phyloP scores from a whole-genome alignment of 441 rosid genomes.

The Aquilaria agallochum region DNA sequence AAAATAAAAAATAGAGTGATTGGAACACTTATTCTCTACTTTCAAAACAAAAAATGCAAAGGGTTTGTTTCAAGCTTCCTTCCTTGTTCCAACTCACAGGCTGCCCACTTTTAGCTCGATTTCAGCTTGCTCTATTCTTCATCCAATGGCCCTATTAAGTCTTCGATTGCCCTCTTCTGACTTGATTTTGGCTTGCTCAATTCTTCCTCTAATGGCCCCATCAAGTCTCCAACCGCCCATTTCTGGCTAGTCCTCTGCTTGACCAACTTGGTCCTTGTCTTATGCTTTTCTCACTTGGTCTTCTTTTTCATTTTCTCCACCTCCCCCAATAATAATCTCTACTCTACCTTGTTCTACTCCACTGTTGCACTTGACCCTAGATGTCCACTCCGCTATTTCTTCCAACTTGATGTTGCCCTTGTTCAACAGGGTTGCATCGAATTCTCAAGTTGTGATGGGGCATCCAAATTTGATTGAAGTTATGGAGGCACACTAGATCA shows the following conservation, averaged over 20 bases:
- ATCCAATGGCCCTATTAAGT: too few relatives aligned
- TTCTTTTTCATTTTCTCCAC: slow-evolving; percentile 83
- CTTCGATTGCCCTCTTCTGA: too few relatives aligned
- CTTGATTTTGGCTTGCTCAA: slow-evolving; percentile 22
- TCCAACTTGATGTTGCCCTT: slow-evolving; percentile 17
- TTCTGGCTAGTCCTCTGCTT: slow-evolving; percentile 86
- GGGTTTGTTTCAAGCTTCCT: too few relatives aligned
- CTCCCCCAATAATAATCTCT: slow-evolving; percentile 37
- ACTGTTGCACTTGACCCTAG: slow-evolving; percentile 29
- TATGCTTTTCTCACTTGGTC: slow-evolving; percentile 84
- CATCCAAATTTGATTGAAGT: slow-evolving; percentile 92
- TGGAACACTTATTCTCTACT: too few relatives aligned
- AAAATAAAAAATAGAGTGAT: too few relatives aligned
- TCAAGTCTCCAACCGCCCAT: slow-evolving; percentile 59
- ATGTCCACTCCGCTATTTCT: slow-evolving; percentile 15
- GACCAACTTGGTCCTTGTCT: slow-evolving; percentile 79
- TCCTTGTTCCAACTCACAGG: too few relatives aligned
- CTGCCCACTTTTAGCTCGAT: too few relatives aligned
- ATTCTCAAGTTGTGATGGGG: slow-evolving; percentile 82
- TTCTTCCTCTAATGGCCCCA: slow-evolving; percentile 50
- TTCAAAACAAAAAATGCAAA: too few relatives aligned
- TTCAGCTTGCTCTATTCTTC: too few relatives aligned
- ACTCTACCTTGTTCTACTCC: slow-evolving; percentile 59
- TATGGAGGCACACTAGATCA: slow-evolving; percentile 87
- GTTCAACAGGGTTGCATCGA: slow-evolving; percentile 29